Evolutionary conservation across 108 stramenopile species (phyloP), one percentile per base, ranked within the genome.

Genomic region (Stephanodiscus minutulus): DNA sequence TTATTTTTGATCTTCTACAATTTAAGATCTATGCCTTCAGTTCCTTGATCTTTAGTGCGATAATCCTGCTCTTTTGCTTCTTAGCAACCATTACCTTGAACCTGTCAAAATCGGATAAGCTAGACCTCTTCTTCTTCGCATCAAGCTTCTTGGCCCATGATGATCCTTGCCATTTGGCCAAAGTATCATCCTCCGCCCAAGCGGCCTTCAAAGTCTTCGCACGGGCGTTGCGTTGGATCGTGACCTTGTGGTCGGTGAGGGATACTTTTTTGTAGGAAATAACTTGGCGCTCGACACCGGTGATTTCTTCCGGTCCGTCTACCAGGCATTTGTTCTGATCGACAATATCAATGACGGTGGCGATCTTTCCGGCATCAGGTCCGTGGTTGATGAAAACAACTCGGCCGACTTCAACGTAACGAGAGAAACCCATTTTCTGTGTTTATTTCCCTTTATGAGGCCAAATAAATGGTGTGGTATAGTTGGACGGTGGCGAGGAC

Each of bases 331-430:
- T 98, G 91, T 98, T 99, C 76, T 91, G 87, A 70, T 99, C 98
- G 53, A 98, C 97, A 65, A 99, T 92, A 79, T 99, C 98, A 64
- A 99, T 86, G 79, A 99, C 96, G 44, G 96, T 96, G 76, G 92
- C 94, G 41, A 98, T 86, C 86, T 96, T 97, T 60, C 98, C 98
- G 33, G 76, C 66, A 39, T 95, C 87, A 24, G 95, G 95, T 71
- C 99, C 99, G 73, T 96, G 98, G 90, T 98, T 98, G 83, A 99
- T 85, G 18, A 99, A 87, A 76, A 91, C 95, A 50, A 99, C 92
- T 52, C 99, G 97, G 76, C 99, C 99, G 66, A 99, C 93, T 88
- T 99, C 97, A 46, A 98, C 98, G 84, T 92, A 98, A 70, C 97
- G 91, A 39, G 87, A 93, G 88, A 99, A 96, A 57, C 85, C 86